Evolutionary conservation across 1,284 basidiomycete genomes (phyloP).

Genomic region (Melampsora americana): DNA sequence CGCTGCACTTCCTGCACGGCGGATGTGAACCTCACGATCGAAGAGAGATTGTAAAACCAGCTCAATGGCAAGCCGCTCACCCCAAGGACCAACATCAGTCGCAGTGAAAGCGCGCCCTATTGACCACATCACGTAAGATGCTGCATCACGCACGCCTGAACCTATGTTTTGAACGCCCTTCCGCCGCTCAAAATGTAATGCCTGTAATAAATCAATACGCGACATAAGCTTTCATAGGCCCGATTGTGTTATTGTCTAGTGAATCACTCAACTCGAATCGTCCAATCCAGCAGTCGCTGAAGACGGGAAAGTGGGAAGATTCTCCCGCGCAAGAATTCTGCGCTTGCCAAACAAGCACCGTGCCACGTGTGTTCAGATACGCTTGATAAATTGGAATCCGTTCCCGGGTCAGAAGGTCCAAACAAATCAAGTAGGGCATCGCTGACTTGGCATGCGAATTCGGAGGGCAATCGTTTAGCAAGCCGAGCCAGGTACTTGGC

Average conservation of each 20-base stretch:
- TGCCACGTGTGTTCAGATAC: constrained; percentile 81
- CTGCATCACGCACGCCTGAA: constrained; percentile 87
- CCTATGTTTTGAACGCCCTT: constrained; percentile 90
- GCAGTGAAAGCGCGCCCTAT: constrained; percentile 73
- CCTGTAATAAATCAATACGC: constrained; percentile 58
- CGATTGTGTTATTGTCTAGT: constrained; percentile 47
- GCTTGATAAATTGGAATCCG: constrained; percentile 64
- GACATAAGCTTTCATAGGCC: background rate
- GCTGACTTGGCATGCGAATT: constrained; percentile 74
- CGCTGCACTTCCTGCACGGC: constrained; percentile 94
- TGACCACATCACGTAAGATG: constrained; percentile 92
- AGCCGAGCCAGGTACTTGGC: constrained; percentile 89
- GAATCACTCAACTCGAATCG: constrained; percentile 64
- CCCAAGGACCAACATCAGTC: constrained; percentile 64
- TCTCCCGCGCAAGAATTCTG: constrained; percentile 82
- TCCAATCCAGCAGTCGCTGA: constrained; percentile 68
- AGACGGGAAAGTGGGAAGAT: constrained; percentile 65
- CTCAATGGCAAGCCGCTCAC: constrained; percentile 65
- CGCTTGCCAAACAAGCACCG: constrained; percentile 85
- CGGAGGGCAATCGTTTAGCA: constrained; percentile 70
- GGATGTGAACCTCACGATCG: constrained; percentile 89
- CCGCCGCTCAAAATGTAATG: constrained; percentile 84
- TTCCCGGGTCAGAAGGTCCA: constrained; percentile 59
- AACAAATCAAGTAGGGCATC: constrained; percentile 72
- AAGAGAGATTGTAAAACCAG: constrained; percentile 77